A percentile compares a stretch with the other conserved stretches of the same genome.
phyloP scores from a whole-genome alignment of 352 stramenopile species.

The Peronospora belbahrii region DNA sequence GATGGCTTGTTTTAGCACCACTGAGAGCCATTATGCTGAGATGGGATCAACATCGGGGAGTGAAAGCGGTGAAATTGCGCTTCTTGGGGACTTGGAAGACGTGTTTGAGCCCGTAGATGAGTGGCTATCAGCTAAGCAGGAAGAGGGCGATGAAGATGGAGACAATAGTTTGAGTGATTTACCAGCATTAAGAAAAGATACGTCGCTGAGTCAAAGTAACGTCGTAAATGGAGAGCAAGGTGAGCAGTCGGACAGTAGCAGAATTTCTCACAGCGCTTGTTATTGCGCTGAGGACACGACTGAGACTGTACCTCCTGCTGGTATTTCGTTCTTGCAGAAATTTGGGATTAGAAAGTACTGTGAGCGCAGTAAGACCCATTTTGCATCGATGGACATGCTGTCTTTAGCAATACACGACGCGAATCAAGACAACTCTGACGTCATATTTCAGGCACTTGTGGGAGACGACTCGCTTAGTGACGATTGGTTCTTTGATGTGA shows the following conservation, averaged over 20 bases:
- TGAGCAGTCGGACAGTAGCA: background rate
- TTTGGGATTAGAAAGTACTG: slow-evolving; percentile 39
- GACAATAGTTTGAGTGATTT: background rate
- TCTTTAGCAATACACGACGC: slow-evolving; percentile 33
- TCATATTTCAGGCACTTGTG: slow-evolving; percentile 36
- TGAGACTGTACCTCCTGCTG: slow-evolving; percentile 2
- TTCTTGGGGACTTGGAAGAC: slow-evolving; percentile 20
- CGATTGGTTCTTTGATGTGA: slow-evolving; percentile 37
- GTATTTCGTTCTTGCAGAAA: slow-evolving; percentile 25
- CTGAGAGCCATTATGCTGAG: slow-evolving; percentile 9
- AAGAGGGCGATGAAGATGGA: slow-evolving; percentile 1
- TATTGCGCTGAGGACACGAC: background rate
- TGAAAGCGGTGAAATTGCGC: slow-evolving; percentile 19
- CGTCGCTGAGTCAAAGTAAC: background rate
- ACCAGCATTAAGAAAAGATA: background rate
- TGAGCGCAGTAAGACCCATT: slow-evolving; percentile 27
- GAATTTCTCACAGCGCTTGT: background rate
- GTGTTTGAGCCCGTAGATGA: slow-evolving; percentile 27
- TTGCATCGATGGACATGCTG: slow-evolving; percentile 22
- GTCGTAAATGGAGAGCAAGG: background rate
- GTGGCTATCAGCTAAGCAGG: slow-evolving; percentile 8
- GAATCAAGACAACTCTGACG: slow-evolving; percentile 32
- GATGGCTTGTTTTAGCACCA: background rate
- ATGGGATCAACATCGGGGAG: slow-evolving; percentile 8
- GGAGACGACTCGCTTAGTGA: slow-evolving; percentile 29